Evolutionary conservation across 1,139 yeast genomes (phyloP).

Genomic region (Lodderomyces beijingensis): DNA sequence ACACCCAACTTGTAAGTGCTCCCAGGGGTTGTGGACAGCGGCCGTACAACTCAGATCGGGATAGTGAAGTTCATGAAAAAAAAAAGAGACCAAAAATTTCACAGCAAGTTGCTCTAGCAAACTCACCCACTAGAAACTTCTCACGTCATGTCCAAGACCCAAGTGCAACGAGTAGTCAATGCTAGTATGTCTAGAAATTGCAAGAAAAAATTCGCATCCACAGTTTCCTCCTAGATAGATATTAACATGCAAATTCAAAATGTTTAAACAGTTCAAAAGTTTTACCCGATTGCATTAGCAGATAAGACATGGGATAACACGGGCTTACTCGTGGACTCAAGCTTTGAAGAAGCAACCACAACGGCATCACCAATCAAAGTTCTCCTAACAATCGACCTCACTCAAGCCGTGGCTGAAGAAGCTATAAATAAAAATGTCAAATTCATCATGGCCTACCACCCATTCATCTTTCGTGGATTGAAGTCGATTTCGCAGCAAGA

Average conservation of each 20-base stretch:
- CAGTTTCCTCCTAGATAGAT: constrained; percentile 1
- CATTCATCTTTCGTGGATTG: constrained; percentile 86
- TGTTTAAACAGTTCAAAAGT: constrained; percentile 57
- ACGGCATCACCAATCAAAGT: constrained; percentile 35
- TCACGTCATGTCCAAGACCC: constrained; percentile 29
- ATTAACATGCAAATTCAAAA: constrained; percentile 19
- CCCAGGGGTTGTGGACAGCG: too few relatives aligned
- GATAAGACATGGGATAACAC: constrained; percentile 93
- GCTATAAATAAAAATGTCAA: constrained; percentile 54
- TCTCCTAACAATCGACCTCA: constrained; percentile 78
- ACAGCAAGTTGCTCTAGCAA: too few relatives aligned
- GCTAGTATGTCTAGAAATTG: constrained; percentile 30
- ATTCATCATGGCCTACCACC: constrained; percentile 84
- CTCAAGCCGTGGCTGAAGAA: constrained; percentile 80
- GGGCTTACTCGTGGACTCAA: constrained; percentile 73
- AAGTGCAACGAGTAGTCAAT: constrained; percentile 43
- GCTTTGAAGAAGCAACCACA: constrained; percentile 13
- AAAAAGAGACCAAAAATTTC: too few relatives aligned
- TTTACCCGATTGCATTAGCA: constrained; percentile 72
- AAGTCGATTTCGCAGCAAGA: constrained; percentile 66
- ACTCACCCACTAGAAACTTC: constrained; percentile 1
- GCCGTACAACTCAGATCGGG: too few relatives aligned
- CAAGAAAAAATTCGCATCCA: not conserved
- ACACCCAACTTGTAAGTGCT: too few relatives aligned
- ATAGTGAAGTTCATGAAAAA: too few relatives aligned